Evolutionary conservation across 805 yeast genomes (phyloP), one percentile per base, ranked within the genome.

Genomic region (Metschnikowia borealis): DNA sequence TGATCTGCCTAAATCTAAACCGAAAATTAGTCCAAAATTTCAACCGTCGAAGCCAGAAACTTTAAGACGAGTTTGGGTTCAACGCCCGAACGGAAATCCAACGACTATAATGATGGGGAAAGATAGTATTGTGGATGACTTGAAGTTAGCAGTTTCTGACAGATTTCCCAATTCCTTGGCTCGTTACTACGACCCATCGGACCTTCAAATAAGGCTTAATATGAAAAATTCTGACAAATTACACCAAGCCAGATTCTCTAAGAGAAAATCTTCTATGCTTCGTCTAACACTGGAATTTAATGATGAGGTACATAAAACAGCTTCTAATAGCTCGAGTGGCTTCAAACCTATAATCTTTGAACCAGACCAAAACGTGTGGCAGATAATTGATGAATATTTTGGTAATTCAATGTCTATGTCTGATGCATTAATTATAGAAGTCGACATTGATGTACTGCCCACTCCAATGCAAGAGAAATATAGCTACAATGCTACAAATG

Each of bases 81-180:
- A 66, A 48, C 66, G 76, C 38, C 68, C 71, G 0, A 66, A 68
- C 20, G 81, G 81, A 1, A 75, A 74, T 15, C 87, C 97, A 2
- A 88, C 96, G 0, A 80, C 95, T 1, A 67, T 91, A 6, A 63
- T 74, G 51, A 85, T 87, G 17, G 72, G 74, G 15, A 81, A 81
- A 31, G 62, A 66, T 18, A 92, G 87, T 61, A 76, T 90, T 1
- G 78, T 91, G 5, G 98, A 91, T 65, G 96, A 92, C 65, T 71
- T 91, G 58, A 91, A 91, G 61, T 69, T 76, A 10, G 76, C 81
- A 52, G 76, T 91, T 1, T 66, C 83, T 35, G 69, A 69, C 41
- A 87, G 84, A 58, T 86, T 79, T 64, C 87, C 95, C 48, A 82
- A 85, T 52, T 77, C 88, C 2, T 62, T 85, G 49, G 87, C 83